A percentile compares a stretch with the other conserved stretches of the same genome.
Evolutionary conservation across 768 basidiomycete genomes (phyloP).

Genomic region (Trametes elegans): DNA sequence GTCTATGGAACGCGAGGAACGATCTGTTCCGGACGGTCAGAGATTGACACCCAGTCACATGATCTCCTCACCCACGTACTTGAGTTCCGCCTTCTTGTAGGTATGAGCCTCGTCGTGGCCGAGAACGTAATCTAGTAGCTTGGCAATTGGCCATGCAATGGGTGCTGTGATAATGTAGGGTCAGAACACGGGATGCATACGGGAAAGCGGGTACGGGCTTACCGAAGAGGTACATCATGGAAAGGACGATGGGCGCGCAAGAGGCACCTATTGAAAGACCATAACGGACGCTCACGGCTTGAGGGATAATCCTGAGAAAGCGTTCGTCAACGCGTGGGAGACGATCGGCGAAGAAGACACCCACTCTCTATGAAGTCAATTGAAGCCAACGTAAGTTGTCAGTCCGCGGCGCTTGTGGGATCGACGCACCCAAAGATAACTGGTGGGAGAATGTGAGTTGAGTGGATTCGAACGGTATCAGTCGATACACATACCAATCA

Average conservation of each 20-base stretch:
- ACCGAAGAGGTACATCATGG: constrained; percentile 50
- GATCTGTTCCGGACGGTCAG: constrained; percentile 38
- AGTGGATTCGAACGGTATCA: background rate
- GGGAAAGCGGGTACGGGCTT: background rate
- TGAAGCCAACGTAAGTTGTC: constrained; percentile 3
- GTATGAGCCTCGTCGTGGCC: constrained; percentile 71
- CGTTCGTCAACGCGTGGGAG: too few relatives aligned
- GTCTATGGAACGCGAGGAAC: constrained; percentile 74
- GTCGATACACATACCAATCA: constrained; percentile 46
- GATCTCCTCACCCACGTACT: constrained; percentile 11
- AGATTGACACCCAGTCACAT: too few relatives aligned
- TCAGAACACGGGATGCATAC: background rate
- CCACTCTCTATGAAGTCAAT: constrained; percentile 39
- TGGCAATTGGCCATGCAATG: constrained; percentile 59
- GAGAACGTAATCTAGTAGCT: constrained; percentile 76
- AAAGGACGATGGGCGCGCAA: constrained; percentile 49
- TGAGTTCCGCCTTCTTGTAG: constrained; percentile 72
- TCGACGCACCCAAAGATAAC: constrained; percentile 74
- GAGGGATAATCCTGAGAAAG: constrained; percentile 52
- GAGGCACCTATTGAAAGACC: constrained; percentile 55
- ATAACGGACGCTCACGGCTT: constrained; percentile 73
- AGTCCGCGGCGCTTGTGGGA: background rate
- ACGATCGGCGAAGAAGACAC: background rate
- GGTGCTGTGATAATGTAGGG: constrained; percentile 35
- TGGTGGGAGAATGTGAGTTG: constrained; percentile 23